These are phyloP conservation scores for Cubamyces sp. DNA, from an alignment of 768 basidiomycete species.

Conservation along the genomic window DNA sequence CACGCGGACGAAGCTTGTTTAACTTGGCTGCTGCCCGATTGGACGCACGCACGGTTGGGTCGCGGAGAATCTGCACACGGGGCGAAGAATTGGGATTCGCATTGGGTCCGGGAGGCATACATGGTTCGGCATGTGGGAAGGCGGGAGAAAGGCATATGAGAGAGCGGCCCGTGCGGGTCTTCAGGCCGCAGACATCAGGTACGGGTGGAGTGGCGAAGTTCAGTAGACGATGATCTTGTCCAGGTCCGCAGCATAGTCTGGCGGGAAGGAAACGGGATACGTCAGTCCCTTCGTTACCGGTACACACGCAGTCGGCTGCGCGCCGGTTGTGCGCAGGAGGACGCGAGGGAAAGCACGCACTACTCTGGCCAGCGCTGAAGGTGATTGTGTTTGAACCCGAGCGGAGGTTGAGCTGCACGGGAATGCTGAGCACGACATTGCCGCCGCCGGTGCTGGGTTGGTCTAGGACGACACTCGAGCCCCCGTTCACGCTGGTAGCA, in stretches of 20 bases:
- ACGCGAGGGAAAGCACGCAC: slow-evolving; percentile 40
- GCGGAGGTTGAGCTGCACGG: slow-evolving; percentile 53
- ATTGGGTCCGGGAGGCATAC: slow-evolving; percentile 3
- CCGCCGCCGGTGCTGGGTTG: slow-evolving; percentile 63
- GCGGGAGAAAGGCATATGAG: neutral
- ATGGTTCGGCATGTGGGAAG: slow-evolving; percentile 1
- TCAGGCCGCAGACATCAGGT: neutral
- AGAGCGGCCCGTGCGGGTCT: neutral
- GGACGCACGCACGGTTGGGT: neutral
- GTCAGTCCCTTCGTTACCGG: neutral
- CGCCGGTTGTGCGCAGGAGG: neutral
- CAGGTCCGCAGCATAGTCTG: slow-evolving; percentile 61
- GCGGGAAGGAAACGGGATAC: neutral
- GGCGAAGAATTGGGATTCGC: neutral
- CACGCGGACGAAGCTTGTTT: slow-evolving; percentile 7
- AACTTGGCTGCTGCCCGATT: slow-evolving; percentile 5
- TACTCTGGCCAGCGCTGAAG: slow-evolving; percentile 52
- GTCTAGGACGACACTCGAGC: slow-evolving; percentile 52
- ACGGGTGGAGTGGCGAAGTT: slow-evolving; percentile 2
- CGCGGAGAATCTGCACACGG: neutral
- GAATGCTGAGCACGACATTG: slow-evolving; percentile 55
- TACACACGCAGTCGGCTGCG: no score
- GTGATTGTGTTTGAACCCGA: slow-evolving; percentile 57
- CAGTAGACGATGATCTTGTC: slow-evolving; percentile 64
- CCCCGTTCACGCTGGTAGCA: slow-evolving; percentile 58